phyloP scores from a whole-genome alignment of 768 basidiomycete genomes.

The Tulasnella calospora region DNA sequence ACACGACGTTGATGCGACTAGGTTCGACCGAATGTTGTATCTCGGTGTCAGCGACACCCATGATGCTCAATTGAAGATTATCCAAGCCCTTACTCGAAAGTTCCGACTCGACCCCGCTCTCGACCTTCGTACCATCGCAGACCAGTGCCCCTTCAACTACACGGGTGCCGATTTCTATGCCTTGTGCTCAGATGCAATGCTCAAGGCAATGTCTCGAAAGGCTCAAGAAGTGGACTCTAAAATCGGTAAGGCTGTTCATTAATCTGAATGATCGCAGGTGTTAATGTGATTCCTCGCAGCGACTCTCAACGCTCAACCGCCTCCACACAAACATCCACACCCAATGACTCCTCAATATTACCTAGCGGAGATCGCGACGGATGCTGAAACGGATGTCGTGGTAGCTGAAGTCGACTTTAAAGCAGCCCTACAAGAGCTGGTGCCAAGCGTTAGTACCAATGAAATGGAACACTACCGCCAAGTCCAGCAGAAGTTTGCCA shows the following conservation, averaged over 20 bases:
- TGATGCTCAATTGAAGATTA: slow-evolving; percentile 75
- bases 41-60: slow-evolving; percentile 87
- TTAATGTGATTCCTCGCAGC: slow-evolving; percentile 29
- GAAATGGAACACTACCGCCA: slow-evolving; percentile 81
- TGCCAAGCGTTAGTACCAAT: slow-evolving; percentile 75
- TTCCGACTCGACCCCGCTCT: slow-evolving; percentile 73
- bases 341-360: slow-evolving; percentile 87
- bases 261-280: slow-evolving; percentile 22
- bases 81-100: slow-evolving; percentile 86
- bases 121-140: slow-evolving; percentile 58
- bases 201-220: slow-evolving; percentile 88
- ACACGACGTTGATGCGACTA: slow-evolving; percentile 35
- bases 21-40: slow-evolving; percentile 96
- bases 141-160: slow-evolving; percentile 82
- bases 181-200: slow-evolving; percentile 90
- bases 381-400: slow-evolving; percentile 66
- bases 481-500: slow-evolving; percentile 66
- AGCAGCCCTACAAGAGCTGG: slow-evolving; percentile 59
- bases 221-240: slow-evolving; percentile 71
- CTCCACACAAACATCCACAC: slow-evolving; percentile 48
- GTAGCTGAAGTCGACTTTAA: slow-evolving; percentile 74
- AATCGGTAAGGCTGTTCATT: slow-evolving; percentile 49
- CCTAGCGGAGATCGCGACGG: slow-evolving; percentile 70
- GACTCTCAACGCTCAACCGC: slow-evolving; percentile 45
- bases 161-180: slow-evolving; percentile 99